phyloP scores from a whole-genome alignment of 2,329 filamentous ascomycete species.

The Alternaria hordeiaustralica region DNA sequence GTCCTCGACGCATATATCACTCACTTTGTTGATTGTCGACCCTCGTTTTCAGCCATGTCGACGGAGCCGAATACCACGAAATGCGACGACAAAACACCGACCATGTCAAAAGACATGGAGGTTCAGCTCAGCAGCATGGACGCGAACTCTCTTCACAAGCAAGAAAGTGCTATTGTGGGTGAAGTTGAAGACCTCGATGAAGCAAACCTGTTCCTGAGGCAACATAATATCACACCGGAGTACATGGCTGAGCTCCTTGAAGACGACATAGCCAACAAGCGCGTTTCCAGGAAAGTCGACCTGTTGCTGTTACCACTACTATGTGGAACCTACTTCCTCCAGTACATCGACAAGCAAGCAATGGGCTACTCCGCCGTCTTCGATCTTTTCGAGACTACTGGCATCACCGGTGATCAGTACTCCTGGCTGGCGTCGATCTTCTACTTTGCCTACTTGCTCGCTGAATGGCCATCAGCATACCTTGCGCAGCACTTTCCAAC shows the following conservation, averaged over 20 bases:
- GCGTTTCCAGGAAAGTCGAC: conserved; percentile 57
- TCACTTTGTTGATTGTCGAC: not conserved
- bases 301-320: conserved; percentile 60
- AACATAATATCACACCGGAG: conserved; percentile 54
- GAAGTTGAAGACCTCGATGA: conserved; percentile 54
- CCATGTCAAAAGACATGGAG: not conserved
- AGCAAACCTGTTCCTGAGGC: conserved; percentile 57
- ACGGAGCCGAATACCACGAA: not conserved
- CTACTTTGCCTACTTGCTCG: conserved; percentile 54
- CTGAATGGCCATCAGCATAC: conserved; percentile 28
- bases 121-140: not conserved
- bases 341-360: conserved; percentile 65
- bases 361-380: conserved; percentile 63
- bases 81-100: not conserved
- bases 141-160: not conserved
- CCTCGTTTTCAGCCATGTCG: not conserved
- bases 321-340: conserved; percentile 58
- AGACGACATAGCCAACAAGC: conserved; percentile 48
- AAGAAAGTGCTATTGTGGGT: conserved; percentile 15
- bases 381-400: conserved; percentile 59
- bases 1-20: not conserved
- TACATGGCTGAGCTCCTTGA: conserved; percentile 55
- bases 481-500: conserved; percentile 43
- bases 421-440: conserved; percentile 64
- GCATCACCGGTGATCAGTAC: conserved; percentile 58